Evolutionary conservation across 2,329 filamentous ascomycete genomes (phyloP).

Genomic region (Dothidotthia symphoricarpi): DNA sequence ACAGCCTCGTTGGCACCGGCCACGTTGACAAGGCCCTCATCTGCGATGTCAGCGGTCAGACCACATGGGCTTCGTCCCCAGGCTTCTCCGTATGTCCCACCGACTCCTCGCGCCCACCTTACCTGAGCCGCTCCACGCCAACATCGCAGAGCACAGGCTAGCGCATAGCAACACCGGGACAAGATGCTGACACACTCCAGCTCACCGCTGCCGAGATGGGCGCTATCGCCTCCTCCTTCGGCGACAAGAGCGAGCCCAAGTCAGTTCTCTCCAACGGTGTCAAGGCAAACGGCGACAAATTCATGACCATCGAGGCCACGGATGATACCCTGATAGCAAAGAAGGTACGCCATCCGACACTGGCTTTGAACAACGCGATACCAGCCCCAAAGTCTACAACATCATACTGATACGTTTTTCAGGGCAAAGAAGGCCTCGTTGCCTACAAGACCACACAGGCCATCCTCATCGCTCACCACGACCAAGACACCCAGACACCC

Average conservation of each 20-base stretch:
- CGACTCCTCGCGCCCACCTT: conserved; percentile 2
- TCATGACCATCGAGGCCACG: conserved; percentile 72
- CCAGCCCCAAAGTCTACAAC: conserved; percentile 8
- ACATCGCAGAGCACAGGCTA: too few relatives aligned
- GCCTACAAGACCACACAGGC: conserved; percentile 86
- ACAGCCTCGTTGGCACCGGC: conserved; percentile 45
- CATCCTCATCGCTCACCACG: conserved; percentile 85
- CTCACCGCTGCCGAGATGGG: conserved; percentile 56
- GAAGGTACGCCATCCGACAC: conserved; percentile 59
- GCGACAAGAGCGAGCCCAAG: conserved; percentile 61
- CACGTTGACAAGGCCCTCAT: conserved; percentile 52
- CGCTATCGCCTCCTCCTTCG: conserved; percentile 51
- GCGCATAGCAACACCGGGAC: neutral
- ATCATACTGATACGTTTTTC: neutral
- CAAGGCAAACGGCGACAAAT: conserved; percentile 73
- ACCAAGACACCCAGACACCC: conserved; percentile 69
- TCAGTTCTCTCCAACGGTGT: conserved; percentile 71
- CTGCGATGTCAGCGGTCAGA: conserved; percentile 49
- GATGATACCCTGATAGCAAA: conserved; percentile 80
- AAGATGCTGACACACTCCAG: conserved; percentile 36
- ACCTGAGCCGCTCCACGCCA: too few relatives aligned
- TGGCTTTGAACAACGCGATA: conserved; percentile 1
- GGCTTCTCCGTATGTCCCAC: conserved; percentile 69
- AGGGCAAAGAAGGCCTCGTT: conserved; percentile 78
- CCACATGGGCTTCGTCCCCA: conserved; percentile 78